Percentiles rank a stretch among this genome's conserved stretches.
Conservation (phyloP, 2,329 filamentous ascomycete species). For the Cyanodermella asteris region DNA sequence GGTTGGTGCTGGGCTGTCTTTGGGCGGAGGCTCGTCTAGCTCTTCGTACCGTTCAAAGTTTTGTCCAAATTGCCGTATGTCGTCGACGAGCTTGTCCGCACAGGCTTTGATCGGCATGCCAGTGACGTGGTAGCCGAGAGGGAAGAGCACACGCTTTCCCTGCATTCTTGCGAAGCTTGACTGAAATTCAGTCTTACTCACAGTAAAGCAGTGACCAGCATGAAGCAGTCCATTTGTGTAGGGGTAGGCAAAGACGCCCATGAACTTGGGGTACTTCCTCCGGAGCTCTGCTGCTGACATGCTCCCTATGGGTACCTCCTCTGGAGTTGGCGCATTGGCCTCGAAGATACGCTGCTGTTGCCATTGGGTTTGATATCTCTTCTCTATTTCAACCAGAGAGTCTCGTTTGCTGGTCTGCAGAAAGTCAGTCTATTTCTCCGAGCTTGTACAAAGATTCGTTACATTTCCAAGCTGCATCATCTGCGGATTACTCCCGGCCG, state of each 20-base stretch:
- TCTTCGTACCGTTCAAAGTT: slow-evolving; percentile 58
- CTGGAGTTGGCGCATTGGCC: slow-evolving; percentile 56
- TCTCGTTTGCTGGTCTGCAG: slow-evolving; percentile 67
- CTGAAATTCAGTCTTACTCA: slow-evolving; percentile 82
- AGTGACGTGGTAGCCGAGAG: slow-evolving; percentile 86
- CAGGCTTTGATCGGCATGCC: slow-evolving; percentile 97
- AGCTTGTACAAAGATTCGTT: not conserved
- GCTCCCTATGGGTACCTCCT: slow-evolving; percentile 54
- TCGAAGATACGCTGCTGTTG: slow-evolving; percentile 59
- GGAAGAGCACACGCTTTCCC: slow-evolving; percentile 70
- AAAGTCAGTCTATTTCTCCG: not conserved
- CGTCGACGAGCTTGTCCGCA: slow-evolving; percentile 79
- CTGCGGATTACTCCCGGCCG: slow-evolving; percentile 11
- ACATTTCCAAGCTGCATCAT: slow-evolving; percentile 7
- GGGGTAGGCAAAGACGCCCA: slow-evolving; percentile 54
- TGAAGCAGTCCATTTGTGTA: slow-evolving; percentile 82
- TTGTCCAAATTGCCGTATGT: slow-evolving; percentile 72
- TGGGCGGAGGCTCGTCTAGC: slow-evolving; percentile 17
- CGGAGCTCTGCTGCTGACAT: slow-evolving; percentile 55
- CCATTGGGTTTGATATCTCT: slow-evolving; percentile 82
- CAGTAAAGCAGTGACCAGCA: slow-evolving; percentile 79
- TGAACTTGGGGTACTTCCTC: slow-evolving; percentile 66
- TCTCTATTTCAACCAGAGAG: slow-evolving; percentile 59
- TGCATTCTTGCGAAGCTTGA: slow-evolving; percentile 75
- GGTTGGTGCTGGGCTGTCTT: slow-evolving; percentile 32